Percentiles rank a stretch among this genome's conserved stretches.
These are phyloP conservation scores for Canavalia gladiata DNA, from an alignment of 306 rosid species.

Conservation along the genomic window DNA sequence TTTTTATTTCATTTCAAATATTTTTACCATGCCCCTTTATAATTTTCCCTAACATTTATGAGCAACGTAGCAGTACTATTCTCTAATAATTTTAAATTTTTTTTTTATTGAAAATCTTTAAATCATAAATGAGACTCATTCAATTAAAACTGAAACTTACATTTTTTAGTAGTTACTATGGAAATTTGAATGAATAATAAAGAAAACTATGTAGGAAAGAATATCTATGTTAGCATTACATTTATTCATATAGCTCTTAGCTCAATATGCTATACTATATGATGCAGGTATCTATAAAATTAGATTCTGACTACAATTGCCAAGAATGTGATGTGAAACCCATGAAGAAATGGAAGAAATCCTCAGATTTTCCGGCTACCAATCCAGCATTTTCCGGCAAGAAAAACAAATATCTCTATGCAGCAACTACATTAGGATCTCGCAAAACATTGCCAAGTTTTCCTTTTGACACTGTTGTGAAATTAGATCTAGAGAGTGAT, in stretches of 20 bases:
- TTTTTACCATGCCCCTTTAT: neutral
- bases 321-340: slow-evolving; percentile 65
- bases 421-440: slow-evolving; percentile 81
- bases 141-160: neutral
- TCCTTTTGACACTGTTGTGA: slow-evolving; percentile 80
- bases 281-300: slow-evolving; percentile 67
- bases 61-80: neutral
- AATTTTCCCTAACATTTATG: neutral
- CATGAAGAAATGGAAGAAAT: slow-evolving; percentile 63
- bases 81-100: neutral
- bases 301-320: slow-evolving; percentile 59
- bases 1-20: neutral
- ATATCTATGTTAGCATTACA: neutral
- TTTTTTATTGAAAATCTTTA: neutral
- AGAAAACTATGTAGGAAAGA: neutral
- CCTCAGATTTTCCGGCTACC: slow-evolving; percentile 82
- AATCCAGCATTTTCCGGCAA: slow-evolving; percentile 76
- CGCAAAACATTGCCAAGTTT: slow-evolving; percentile 79
- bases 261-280: slow-evolving; percentile 9
- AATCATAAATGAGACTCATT: neutral
- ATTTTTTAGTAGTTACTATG: neutral
- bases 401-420: slow-evolving; percentile 68
- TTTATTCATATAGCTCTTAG: neutral
- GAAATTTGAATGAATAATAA: neutral
- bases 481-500: slow-evolving; percentile 55